phyloP scores from a whole-genome alignment of 2,329 filamentous ascomycete species.

The Hymenotorrendiella dingleyae region DNA sequence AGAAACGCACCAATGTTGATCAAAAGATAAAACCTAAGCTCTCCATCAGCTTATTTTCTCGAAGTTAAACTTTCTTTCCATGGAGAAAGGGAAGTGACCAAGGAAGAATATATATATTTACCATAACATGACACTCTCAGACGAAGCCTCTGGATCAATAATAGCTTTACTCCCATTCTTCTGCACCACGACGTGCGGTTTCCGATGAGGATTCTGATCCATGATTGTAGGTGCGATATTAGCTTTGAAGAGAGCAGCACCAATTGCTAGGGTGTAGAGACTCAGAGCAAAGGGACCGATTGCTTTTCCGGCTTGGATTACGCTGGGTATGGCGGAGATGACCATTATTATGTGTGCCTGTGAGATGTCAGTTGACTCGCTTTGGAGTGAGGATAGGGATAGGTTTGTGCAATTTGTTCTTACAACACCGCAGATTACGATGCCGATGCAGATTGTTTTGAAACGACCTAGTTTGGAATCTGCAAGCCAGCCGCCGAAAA shows the following conservation, averaged over 20 bases:
- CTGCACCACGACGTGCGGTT: constrained; percentile 38
- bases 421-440: constrained; percentile 50
- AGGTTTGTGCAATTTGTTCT: too few relatives aligned
- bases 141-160: constrained; percentile 51
- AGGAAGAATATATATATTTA: too few relatives aligned
- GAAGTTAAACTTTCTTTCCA: neutral
- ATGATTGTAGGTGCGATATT: constrained; percentile 60
- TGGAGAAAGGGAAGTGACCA: neutral
- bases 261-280: constrained; percentile 30
- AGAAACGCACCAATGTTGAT: constrained; percentile 58
- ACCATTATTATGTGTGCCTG: constrained; percentile 38
- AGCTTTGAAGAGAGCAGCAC: constrained; percentile 60
- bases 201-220: constrained; percentile 45
- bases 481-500: constrained; percentile 49
- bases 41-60: too few relatives aligned
- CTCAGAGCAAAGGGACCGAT: constrained; percentile 33
- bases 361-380: too few relatives aligned
- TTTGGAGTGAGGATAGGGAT: too few relatives aligned
- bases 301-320: constrained; percentile 30
- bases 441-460: constrained; percentile 46
- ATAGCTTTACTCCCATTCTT: constrained; percentile 54
- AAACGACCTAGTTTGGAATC: constrained; percentile 59
- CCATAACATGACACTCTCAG: constrained; percentile 55
- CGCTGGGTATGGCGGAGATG: constrained; percentile 27
- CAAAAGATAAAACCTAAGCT: constrained; percentile 61